Evolutionary conservation across 768 basidiomycete genomes (phyloP), one percentile per base, ranked within the genome.

Genomic region (Chalciporus piperatus): DNA sequence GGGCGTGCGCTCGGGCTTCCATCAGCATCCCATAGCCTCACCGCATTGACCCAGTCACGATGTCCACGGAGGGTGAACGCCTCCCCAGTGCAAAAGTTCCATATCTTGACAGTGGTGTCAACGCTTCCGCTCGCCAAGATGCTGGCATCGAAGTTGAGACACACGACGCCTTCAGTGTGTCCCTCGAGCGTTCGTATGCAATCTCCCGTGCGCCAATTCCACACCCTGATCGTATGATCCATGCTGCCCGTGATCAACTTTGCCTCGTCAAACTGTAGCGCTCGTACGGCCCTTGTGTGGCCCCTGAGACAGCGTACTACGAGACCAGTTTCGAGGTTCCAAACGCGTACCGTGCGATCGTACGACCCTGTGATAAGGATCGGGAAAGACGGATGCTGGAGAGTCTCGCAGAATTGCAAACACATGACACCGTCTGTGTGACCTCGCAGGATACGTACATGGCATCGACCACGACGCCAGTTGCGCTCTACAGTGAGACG

Each of bases 341-440:
- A 99, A 6, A 99, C 85, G 17, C 95, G 84, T 5, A 86, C 84
- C 3, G 93, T 97, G 60, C 90, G 85, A 64, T 99, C 97, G 70
- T 97, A 98, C 2, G 94, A 97, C 23, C 97, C 97, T 2, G 97
- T 96, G 75, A 99, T 94, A 48, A 99, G 85, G 55, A 99, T 84
- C 6, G 96, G 94, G 63, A 94, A 97, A 8, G 83, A 76, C 8
- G 92, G 89, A 66, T 92, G 86, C 2, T 80, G 73, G 10, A 96
- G 76, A 6, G 84, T 84, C 67, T 97, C 96, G 65, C 78, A 85
- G 67, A 94, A 95, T 64, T 99, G 97, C 4, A 99, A 80, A 67
- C 96, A 98, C 89, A 98, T 95, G 62, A 99, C 84, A 55, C 94
- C 92, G 62, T 98, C 92, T 7, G 91, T 87, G 71, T 99, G 97